Percentiles rank a stretch among this genome's conserved stretches.
Conservation (phyloP, 1,284 basidiomycete genomes). For the Austroboletus novae-zelandiae region DNA sequence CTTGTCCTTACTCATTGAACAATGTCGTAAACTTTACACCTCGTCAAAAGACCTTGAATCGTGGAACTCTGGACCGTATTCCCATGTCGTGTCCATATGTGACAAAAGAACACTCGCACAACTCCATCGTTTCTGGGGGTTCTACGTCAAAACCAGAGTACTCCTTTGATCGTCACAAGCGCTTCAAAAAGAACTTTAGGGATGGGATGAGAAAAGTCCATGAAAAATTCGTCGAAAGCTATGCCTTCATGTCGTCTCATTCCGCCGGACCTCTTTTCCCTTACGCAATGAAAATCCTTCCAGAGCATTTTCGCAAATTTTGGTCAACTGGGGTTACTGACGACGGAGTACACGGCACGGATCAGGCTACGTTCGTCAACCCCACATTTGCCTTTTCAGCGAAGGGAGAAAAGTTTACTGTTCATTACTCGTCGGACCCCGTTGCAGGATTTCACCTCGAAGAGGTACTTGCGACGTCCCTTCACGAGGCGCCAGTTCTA, state of each 20-base stretch:
- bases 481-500: constrained; percentile 1
- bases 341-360: constrained; percentile 21
- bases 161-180: constrained; percentile 15
- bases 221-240: not conserved
- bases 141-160: constrained; percentile 31
- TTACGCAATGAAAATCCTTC: constrained; percentile 16
- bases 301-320: constrained; percentile 33
- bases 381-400: constrained; percentile 48
- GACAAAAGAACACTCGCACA: constrained; percentile 42
- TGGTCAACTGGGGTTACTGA: constrained; percentile 46
- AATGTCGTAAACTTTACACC: constrained; percentile 44
- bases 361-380: constrained; percentile 38
- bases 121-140: constrained; percentile 42
- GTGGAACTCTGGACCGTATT: constrained; percentile 47
- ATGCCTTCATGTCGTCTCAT: constrained; percentile 25
- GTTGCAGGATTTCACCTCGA: constrained; percentile 48
- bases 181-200: constrained; percentile 19
- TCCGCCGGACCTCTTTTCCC: constrained; percentile 40
- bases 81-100: constrained; percentile 36
- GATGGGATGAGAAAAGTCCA: constrained; percentile 14
- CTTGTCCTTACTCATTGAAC: constrained; percentile 37
- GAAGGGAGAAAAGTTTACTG: constrained; percentile 39
- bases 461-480: constrained; percentile 27
- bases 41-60: constrained; percentile 35
- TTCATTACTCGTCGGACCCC: constrained; percentile 50